A percentile compares a stretch with the other conserved stretches of the same genome.
phyloP scores from a whole-genome alignment of 257 asterid species.

The Datura wrightii region DNA sequence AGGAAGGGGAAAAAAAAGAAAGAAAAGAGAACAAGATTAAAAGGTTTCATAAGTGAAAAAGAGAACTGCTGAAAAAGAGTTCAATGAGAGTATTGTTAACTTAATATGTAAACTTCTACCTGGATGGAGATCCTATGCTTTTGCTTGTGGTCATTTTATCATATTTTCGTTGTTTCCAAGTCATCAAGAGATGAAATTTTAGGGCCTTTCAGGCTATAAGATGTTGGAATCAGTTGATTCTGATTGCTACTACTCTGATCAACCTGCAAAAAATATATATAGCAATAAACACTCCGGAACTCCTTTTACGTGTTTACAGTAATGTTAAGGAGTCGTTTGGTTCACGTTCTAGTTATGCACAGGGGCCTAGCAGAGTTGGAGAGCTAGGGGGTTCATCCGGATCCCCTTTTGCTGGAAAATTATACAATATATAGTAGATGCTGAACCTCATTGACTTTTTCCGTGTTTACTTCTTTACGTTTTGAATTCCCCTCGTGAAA shows the following conservation, averaged over 20 bases:
- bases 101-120: conserved; percentile 41
- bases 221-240: background rate
- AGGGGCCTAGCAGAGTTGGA: background rate
- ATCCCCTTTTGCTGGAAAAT: no score
- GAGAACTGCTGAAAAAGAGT: background rate
- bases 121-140: conserved; percentile 38
- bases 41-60: background rate
- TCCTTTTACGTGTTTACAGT: background rate
- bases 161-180: conserved; percentile 17
- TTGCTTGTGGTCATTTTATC: conserved; percentile 52
- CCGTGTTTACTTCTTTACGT: no score
- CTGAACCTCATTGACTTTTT: no score
- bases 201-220: background rate
- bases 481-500: background rate
- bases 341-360: background rate
- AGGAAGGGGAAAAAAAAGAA: background rate
- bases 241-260: conserved; percentile 8
- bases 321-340: background rate
- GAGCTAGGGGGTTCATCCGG: background rate
- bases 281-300: background rate
- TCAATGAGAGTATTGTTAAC: background rate
- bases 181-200: background rate
- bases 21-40: background rate
- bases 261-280: conserved; percentile 16
- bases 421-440: no score